Conservation (phyloP, 768 basidiomycete genomes). For the Leccinum longicurvipes region DNA sequence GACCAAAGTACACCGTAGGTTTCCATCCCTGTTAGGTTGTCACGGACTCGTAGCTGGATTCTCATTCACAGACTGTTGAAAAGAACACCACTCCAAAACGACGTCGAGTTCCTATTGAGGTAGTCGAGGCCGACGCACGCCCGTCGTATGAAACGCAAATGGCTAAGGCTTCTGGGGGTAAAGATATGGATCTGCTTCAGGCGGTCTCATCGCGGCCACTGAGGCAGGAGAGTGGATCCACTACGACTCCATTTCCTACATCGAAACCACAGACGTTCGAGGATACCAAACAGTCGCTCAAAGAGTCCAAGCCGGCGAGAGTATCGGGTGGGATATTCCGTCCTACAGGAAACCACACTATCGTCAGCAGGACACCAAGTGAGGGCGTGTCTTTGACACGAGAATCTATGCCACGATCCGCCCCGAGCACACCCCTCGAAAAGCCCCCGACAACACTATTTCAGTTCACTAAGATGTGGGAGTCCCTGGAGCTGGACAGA, state of each 20-base stretch:
- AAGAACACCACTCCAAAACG: constrained; percentile 34
- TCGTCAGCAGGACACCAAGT: constrained; percentile 42
- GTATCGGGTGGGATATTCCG: constrained; percentile 76
- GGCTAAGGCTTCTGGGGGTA: constrained; percentile 3
- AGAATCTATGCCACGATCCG: background rate
- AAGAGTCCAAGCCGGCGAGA: constrained; percentile 40
- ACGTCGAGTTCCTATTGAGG: constrained; percentile 62
- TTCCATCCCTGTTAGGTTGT: background rate
- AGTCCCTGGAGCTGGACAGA: constrained; percentile 34
- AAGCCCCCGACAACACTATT: constrained; percentile 49
- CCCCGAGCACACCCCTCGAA: background rate
- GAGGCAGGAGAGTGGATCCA: constrained; percentile 17
- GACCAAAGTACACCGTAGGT: constrained; percentile 33
- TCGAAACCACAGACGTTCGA: constrained; percentile 42
- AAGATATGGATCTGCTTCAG: constrained; percentile 30
- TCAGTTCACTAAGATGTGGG: constrained; percentile 64
- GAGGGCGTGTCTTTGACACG: constrained; percentile 5
- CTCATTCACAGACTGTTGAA: constrained; percentile 10
- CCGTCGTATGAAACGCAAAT: background rate
- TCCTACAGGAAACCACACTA: constrained; percentile 54
- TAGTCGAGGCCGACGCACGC: constrained; percentile 41
- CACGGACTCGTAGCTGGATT: background rate
- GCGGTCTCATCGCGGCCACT: constrained; percentile 39
- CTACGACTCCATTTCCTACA: constrained; percentile 3
- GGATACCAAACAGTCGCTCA: constrained; percentile 57